phyloP scores from a whole-genome alignment of 176 grass and related monocot species.

The Oryza meyeriana region DNA sequence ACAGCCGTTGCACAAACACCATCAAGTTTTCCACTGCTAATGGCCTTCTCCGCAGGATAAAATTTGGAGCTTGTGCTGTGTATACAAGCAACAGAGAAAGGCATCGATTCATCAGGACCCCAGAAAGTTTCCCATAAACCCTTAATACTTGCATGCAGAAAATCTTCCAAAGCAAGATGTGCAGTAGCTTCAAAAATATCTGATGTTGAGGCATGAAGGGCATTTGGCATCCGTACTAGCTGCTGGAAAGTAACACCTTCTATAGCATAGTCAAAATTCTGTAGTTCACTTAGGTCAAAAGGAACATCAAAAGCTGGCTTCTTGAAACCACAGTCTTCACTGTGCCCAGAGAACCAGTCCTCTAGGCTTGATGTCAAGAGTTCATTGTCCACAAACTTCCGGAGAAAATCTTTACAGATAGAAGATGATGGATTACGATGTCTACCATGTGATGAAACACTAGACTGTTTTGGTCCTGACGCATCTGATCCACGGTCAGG shows the following conservation, averaged over 20 bases:
- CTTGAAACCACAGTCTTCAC: slow-evolving; percentile 47
- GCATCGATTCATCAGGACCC: slow-evolving; percentile 73
- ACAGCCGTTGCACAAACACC: slow-evolving; percentile 84
- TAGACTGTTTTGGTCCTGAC: slow-evolving; percentile 52
- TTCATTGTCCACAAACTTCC: slow-evolving; percentile 86
- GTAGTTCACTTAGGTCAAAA: slow-evolving; percentile 72
- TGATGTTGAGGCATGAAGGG: slow-evolving; percentile 70
- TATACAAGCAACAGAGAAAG: slow-evolving; percentile 91
- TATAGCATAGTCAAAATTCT: slow-evolving; percentile 87
- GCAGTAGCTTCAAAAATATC: slow-evolving; percentile 79
- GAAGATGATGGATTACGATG: slow-evolving; percentile 58
- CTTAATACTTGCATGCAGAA: slow-evolving; percentile 79
- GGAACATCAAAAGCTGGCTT: slow-evolving; percentile 65
- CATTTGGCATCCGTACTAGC: slow-evolving; percentile 86
- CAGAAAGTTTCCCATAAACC: slow-evolving; percentile 93
- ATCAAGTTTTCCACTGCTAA: slow-evolving; percentile 74
- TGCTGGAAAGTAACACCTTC: slow-evolving; percentile 91
- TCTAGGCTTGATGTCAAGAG: slow-evolving; percentile 72
- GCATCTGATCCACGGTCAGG: slow-evolving; percentile 58
- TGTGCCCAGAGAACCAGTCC: slow-evolving; percentile 74
- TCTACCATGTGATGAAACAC: slow-evolving; percentile 41
- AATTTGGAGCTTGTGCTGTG: slow-evolving; percentile 87
- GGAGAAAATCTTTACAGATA: slow-evolving; percentile 83
- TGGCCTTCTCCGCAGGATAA: slow-evolving; percentile 92
- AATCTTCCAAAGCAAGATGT: slow-evolving; percentile 92